Percentiles rank a stretch among this genome's conserved stretches.
These are phyloP conservation scores for Chaetomiaceae sp. DNA, from an alignment of 2,329 filamentous ascomycete species.

Conservation along the genomic window DNA sequence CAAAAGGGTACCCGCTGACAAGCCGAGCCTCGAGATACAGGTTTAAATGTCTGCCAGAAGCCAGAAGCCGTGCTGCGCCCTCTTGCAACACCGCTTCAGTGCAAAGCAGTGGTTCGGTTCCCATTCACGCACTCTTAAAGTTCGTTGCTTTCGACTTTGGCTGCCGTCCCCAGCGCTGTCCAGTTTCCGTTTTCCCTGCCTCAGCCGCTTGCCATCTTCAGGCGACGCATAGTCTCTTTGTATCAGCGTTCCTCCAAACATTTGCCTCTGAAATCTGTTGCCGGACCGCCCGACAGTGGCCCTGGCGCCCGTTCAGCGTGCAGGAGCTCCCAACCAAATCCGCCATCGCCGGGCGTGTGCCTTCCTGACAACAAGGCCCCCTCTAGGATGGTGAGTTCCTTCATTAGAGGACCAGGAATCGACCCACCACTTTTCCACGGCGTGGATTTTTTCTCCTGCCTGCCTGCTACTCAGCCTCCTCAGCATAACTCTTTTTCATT, in stretches of 20 bases:
- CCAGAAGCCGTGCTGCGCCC: conserved; percentile 19
- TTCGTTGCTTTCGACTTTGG: neutral
- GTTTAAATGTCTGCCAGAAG: conserved; percentile 1
- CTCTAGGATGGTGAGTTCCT: conserved; percentile 22
- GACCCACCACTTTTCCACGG: neutral
- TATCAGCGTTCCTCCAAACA: neutral
- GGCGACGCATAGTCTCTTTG: neutral
- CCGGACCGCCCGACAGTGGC: conserved; percentile 5
- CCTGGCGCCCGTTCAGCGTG: conserved; percentile 3
- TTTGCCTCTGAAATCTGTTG: neutral
- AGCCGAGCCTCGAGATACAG: conserved; percentile 4
- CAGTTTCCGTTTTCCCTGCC: neutral
- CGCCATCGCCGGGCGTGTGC: conserved; percentile 14
- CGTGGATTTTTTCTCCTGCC: neutral
- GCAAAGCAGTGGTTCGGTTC: conserved; percentile 2
- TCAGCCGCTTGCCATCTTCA: neutral
- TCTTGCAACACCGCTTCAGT: conserved; percentile 11
- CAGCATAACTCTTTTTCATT: neutral
- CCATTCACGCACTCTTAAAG: conserved; percentile 2
- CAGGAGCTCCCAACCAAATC: conserved; percentile 14
- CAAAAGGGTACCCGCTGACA: conserved; percentile 11
- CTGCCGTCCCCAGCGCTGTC: neutral
- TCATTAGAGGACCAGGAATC: neutral
- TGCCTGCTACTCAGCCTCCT: neutral
- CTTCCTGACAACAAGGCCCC: conserved; percentile 13